Evolutionary conservation across 1,284 basidiomycete species (phyloP), one percentile per base, ranked within the genome.

Genomic region (Uromyces viciae-fabae): DNA sequence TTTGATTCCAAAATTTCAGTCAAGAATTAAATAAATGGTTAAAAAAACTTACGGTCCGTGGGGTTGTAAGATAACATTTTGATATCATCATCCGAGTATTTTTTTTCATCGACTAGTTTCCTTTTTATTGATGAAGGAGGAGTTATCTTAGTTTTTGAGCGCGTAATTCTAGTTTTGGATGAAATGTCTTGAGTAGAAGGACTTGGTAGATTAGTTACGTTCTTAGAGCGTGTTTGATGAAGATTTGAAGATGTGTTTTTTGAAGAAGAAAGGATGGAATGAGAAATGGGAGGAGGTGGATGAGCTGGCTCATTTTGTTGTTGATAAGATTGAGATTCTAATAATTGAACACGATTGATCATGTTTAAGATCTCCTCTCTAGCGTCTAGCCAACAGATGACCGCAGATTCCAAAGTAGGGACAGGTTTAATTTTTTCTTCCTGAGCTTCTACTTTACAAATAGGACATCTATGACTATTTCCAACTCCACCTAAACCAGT

Each of bases 341-440:
- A 28, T 42, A 38, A 36, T 52, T 64, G 17, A 22, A 31, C 22
- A 40, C 62, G 54, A 46, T 38, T n/a, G n/a, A 81, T 49, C 56
- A 81, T 46, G 14, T 73, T 74, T 25, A 81, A 60, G 28, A 81
- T 81, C n/a, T 81, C 69, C 52, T 58, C 43, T 28, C 78, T 46
- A 36, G 78, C 69, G 38, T 74, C 71, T 52, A 74, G 69, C 78
- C 78, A 81, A 74, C 68, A 36, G 42, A 60, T 66, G 3, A 74
- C 71, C 8, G 43, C 69, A 43, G 56, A 25, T 54, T 73, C 78
- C 15, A 81, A 52, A 5, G 58, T 73, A 28, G 78, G 78, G 4
- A 81, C 58, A n/a, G 78, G 78, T 66, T 81, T 81, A 25, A 81
- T 73, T 52, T 81, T 81, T 52, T 81, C 78, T 28, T 73, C 78